These are phyloP conservation scores for Thalassiosira hispida DNA, from an alignment of 352 stramenopile genomes.

Conservation along the genomic window DNA sequence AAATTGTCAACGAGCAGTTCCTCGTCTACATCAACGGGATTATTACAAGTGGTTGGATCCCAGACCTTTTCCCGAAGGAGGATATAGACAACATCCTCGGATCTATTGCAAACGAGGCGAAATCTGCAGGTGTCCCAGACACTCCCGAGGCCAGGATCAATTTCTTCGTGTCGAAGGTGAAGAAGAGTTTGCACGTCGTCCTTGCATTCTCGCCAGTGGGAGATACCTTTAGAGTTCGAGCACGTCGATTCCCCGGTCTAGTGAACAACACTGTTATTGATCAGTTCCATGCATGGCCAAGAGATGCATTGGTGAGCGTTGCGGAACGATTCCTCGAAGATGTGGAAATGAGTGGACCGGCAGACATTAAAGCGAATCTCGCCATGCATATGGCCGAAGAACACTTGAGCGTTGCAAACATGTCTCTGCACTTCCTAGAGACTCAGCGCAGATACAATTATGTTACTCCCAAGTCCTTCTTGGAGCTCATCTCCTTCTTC, in stretches of 20 bases:
- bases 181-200: slow-evolving; percentile 94
- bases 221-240: slow-evolving; percentile 94
- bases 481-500: slow-evolving; percentile 98
- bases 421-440: slow-evolving; percentile 94
- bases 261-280: slow-evolving; percentile 98
- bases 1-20: slow-evolving; percentile 98
- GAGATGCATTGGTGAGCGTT: slow-evolving; percentile 96
- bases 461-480: slow-evolving; percentile 97
- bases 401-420: slow-evolving; percentile 95
- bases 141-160: slow-evolving; percentile 93
- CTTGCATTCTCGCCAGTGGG: slow-evolving; percentile 98
- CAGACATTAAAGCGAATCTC: slow-evolving; percentile 89
- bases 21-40: slow-evolving; percentile 99
- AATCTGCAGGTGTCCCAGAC: slow-evolving; percentile 93
- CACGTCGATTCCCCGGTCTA: slow-evolving; percentile 94
- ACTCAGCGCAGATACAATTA: slow-evolving; percentile 97
- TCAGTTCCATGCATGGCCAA: slow-evolving; percentile 97
- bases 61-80: slow-evolving; percentile 96
- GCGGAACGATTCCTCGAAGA: slow-evolving; percentile 94
- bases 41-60: slow-evolving; percentile 94
- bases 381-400: slow-evolving; percentile 97
- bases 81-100: slow-evolving; percentile 93
- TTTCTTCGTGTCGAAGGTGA: slow-evolving; percentile 94
- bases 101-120: slow-evolving; percentile 92
- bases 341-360: slow-evolving; percentile 89